Conservation (phyloP, 2,329 filamentous ascomycete species). For the Cercospora nicotianae region DNA sequence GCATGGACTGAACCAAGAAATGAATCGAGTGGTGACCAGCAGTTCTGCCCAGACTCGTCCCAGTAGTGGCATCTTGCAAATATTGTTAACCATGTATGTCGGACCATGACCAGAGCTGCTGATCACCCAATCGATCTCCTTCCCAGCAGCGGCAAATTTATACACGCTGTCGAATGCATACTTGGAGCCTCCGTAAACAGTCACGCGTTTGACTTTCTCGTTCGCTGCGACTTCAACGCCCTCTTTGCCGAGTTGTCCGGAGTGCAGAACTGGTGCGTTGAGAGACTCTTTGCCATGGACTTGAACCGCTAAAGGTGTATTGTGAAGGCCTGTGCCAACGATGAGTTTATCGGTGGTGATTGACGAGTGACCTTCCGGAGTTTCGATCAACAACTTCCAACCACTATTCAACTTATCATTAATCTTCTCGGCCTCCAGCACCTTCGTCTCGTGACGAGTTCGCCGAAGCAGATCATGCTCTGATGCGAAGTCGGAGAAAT, state of each 20-base stretch:
- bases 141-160: constrained; percentile 18
- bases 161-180: constrained; percentile 20
- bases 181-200: constrained; percentile 18
- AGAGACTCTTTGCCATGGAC: constrained; percentile 15
- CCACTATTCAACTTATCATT: constrained; percentile 7
- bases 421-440: constrained; percentile 16
- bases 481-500: constrained; percentile 15
- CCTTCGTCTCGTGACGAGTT: constrained; percentile 14
- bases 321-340: constrained; percentile 9
- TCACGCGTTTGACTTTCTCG: constrained; percentile 11
- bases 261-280: constrained; percentile 12
- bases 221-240: constrained; percentile 6
- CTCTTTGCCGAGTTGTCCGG: constrained; percentile 7
- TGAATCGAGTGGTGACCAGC: constrained; percentile 18
- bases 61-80: constrained; percentile 6
- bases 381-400: constrained; percentile 14
- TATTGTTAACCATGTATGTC: constrained; percentile 15
- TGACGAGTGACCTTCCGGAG: background rate
- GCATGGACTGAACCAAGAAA: constrained; percentile 18
- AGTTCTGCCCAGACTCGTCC: constrained; percentile 16
- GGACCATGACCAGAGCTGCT: constrained; percentile 19
- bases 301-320: constrained; percentile 4
- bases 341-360: constrained; percentile 19
- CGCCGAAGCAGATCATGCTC: constrained; percentile 9
- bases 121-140: constrained; percentile 21